Evolutionary conservation across 2,329 filamentous ascomycete genomes (phyloP).

Genomic region (Onygena corvina): DNA sequence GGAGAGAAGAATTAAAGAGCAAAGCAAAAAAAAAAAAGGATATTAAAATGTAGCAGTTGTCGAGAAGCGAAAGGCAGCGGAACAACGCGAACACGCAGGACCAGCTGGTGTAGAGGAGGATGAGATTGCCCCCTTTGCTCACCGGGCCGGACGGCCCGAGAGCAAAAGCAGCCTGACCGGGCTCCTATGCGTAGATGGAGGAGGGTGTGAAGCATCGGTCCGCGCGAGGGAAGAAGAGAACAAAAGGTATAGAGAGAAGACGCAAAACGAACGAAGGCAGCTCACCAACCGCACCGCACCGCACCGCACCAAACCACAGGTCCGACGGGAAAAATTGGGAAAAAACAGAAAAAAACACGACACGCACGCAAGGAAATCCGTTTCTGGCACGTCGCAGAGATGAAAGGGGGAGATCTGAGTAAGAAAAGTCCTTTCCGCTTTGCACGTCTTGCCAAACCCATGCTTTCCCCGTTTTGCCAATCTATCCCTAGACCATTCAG

Average conservation of each 20-base stretch:
- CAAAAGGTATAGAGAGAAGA: neutral
- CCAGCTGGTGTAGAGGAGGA: conserved; percentile 34
- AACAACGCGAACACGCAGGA: conserved; percentile 31
- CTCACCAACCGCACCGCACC: neutral
- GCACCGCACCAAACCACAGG: neutral
- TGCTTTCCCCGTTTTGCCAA: conserved; percentile 24
- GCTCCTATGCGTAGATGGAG: conserved; percentile 31
- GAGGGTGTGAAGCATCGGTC: conserved; percentile 6
- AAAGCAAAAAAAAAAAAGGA: conserved; percentile 16
- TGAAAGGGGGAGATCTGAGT: conserved; percentile 16
- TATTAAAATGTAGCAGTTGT: neutral
- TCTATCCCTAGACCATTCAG: conserved; percentile 25
- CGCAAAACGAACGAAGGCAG: neutral
- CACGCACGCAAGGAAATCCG: conserved; percentile 19
- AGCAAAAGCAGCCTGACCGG: conserved; percentile 31
- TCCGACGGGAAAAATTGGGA: conserved; percentile 2
- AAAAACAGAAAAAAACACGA: conserved; percentile 15
- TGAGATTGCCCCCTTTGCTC: conserved; percentile 23
- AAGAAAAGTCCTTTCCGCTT: conserved; percentile 8
- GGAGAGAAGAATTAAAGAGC: conserved; percentile 21
- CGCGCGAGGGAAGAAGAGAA: neutral
- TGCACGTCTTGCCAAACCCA: conserved; percentile 24
- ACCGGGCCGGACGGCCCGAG: conserved; percentile 25
- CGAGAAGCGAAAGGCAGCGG: conserved; percentile 15
- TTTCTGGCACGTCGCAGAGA: conserved; percentile 16